A percentile compares a stretch with the other conserved stretches of the same genome.
These are phyloP conservation scores for Fallopia convolvulus DNA, from an alignment of 148 eudicot genomes.

Conservation along the genomic window DNA sequence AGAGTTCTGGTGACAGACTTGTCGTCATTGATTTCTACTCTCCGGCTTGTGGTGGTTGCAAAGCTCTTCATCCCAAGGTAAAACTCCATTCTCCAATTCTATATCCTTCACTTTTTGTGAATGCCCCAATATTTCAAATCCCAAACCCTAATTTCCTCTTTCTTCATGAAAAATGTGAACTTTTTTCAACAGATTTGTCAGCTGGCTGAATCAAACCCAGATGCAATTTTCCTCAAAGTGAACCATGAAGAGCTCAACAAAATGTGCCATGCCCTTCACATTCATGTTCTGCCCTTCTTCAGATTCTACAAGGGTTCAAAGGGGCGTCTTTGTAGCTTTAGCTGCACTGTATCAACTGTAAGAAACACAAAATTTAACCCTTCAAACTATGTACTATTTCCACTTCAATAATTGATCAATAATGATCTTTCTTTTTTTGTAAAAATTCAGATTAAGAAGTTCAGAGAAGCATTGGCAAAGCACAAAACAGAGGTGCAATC, in stretches of 20 bases:
- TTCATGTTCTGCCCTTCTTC: constrained; percentile 85
- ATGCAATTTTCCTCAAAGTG: constrained; percentile 61
- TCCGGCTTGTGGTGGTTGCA: constrained; percentile 97
- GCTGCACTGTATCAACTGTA: constrained; percentile 58
- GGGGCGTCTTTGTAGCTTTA: constrained; percentile 80
- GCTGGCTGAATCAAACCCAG: constrained; percentile 66
- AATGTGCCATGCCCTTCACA: constrained; percentile 70
- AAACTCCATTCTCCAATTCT: neutral
- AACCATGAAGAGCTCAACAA: constrained; percentile 66
- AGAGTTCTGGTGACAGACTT: constrained; percentile 59
- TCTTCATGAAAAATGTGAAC: neutral
- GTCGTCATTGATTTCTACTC: constrained; percentile 81
- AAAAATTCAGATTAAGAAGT: constrained; percentile 67
- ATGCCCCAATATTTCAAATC: neutral
- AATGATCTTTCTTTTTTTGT: neutral
- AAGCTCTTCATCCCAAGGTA: constrained; percentile 92
- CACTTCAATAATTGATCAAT: neutral
- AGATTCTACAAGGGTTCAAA: constrained; percentile 81
- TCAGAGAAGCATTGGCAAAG: constrained; percentile 70
- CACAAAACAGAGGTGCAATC: constrained; percentile 33
- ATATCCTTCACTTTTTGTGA: neutral
- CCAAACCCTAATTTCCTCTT: constrained; percentile 3
- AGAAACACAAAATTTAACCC: neutral
- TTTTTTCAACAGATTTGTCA: constrained; percentile 66
- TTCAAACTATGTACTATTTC: neutral